Evolutionary conservation across 495 filamentous ascomycete species (phyloP).

Genomic region (Usnea hakonensis): DNA sequence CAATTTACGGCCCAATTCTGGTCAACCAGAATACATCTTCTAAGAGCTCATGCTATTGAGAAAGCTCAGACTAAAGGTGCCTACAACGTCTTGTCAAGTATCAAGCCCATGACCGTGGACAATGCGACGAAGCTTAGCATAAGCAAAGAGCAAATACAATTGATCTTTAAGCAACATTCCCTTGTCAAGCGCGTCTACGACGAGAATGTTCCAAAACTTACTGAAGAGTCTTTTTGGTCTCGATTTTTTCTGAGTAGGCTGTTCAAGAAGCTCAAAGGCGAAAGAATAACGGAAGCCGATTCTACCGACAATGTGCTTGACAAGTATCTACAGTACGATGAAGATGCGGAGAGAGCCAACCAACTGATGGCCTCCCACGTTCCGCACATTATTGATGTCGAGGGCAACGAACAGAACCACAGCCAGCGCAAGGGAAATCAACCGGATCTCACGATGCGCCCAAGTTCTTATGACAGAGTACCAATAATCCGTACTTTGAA

Average conservation of each 20-base stretch:
- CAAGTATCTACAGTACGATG: slow-evolving; percentile 67
- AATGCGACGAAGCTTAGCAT: slow-evolving; percentile 73
- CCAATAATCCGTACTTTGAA: slow-evolving; percentile 83
- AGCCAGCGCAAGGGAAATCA: slow-evolving; percentile 70
- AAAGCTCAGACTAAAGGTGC: slow-evolving; percentile 72
- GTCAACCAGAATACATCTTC: slow-evolving; percentile 72
- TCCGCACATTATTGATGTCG: slow-evolving; percentile 82
- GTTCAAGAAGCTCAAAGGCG: slow-evolving; percentile 85
- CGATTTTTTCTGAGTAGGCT: slow-evolving; percentile 84
- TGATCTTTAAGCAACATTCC: slow-evolving; percentile 89
- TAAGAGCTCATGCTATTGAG: slow-evolving; percentile 88
- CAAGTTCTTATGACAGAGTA: slow-evolving; percentile 53
- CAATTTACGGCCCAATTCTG: slow-evolving; percentile 89
- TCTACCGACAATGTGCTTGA: slow-evolving; percentile 69
- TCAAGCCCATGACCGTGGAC: slow-evolving; percentile 74
- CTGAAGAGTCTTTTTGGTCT: slow-evolving; percentile 78
- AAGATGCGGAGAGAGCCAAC: slow-evolving; percentile 37
- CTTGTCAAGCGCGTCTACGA: slow-evolving; percentile 87
- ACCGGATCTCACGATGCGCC: slow-evolving; percentile 82
- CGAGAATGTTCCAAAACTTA: slow-evolving; percentile 79
- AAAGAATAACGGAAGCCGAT: slow-evolving; percentile 70
- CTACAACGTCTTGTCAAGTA: slow-evolving; percentile 87
- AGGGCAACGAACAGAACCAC: slow-evolving; percentile 89
- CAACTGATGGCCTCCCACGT: slow-evolving; percentile 53
- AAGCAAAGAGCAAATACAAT: slow-evolving; percentile 82